These are phyloP conservation scores for Fonsecaea multimorphosa DNA, from an alignment of 2,329 filamentous ascomycete genomes.

Conservation along the genomic window DNA sequence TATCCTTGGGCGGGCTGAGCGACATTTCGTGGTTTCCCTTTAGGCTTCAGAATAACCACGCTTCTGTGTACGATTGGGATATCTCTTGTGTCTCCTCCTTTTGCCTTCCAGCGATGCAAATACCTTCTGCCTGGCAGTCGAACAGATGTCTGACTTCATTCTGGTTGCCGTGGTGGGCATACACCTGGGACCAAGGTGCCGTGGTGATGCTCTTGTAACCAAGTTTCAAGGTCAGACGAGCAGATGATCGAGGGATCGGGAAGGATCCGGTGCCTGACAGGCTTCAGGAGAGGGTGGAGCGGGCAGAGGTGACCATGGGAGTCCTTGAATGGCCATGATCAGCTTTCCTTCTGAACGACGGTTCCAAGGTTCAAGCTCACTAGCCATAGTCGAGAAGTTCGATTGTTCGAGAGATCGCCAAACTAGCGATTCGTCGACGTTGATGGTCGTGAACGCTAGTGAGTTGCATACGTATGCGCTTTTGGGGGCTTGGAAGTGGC, in stretches of 20 bases:
- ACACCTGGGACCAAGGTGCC: background rate
- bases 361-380: background rate
- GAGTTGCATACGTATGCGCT: slow-evolving; percentile 1
- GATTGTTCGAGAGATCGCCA: background rate
- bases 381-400: background rate
- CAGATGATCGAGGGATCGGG: background rate
- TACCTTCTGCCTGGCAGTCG: background rate
- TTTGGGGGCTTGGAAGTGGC: no score
- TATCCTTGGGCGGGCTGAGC: background rate
- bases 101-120: background rate
- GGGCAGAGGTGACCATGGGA: slow-evolving; percentile 1
- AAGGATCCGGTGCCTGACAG: slow-evolving; percentile 12
- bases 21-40: background rate
- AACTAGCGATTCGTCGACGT: background rate
- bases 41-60: background rate
- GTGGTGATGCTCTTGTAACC: background rate
- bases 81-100: background rate
- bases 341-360: background rate
- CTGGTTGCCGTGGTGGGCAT: background rate
- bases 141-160: background rate
- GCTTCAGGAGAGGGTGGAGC: background rate
- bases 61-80: background rate
- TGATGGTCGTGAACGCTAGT: background rate
- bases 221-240: background rate
- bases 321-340: background rate